A percentile compares a stretch with the other conserved stretches of the same genome.
Evolutionary conservation across 208 protist genomes (phyloP).

Genomic region (Leishmania turanica): DNA sequence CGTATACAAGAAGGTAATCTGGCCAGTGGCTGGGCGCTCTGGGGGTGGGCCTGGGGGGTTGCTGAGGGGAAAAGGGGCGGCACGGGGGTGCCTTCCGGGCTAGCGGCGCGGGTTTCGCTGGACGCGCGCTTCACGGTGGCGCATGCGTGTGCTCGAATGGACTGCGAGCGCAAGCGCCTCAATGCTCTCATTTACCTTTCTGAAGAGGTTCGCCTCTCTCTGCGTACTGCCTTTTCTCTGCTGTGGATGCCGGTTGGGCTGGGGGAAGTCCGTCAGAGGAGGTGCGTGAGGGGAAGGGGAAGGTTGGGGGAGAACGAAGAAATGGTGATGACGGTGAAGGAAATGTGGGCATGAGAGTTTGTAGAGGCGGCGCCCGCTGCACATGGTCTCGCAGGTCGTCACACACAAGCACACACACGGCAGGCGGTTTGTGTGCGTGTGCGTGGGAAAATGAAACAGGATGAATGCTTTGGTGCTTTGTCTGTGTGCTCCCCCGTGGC

Average conservation of each 20-base stretch:
- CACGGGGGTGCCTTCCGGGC: background rate
- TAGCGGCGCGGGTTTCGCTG: background rate
- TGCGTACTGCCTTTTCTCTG: too few species aligned
- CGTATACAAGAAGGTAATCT: too few species aligned
- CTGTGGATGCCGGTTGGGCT: too few species aligned
- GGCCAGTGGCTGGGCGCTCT: too few species aligned
- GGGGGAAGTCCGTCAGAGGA: background rate
- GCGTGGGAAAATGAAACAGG: background rate
- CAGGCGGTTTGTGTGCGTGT: background rate
- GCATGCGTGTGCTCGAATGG: too few species aligned
- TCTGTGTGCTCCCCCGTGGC: background rate
- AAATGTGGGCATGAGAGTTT: background rate
- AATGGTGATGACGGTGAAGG: background rate
- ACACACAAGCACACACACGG: background rate
- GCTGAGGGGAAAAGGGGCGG: too few species aligned
- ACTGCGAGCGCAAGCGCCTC: too few species aligned
- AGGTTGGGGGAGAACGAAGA: background rate
- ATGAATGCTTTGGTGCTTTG: background rate
- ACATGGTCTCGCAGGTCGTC: background rate
- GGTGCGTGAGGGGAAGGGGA: too few species aligned
- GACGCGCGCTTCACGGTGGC: background rate
- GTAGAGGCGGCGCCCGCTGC: background rate
- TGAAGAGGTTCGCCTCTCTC: too few species aligned
- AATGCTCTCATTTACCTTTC: too few species aligned
- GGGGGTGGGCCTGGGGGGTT: too few species aligned